Percentiles rank a stretch among this genome's conserved stretches.
Conservation (phyloP, 2,329 filamentous ascomycete species). For the Incumbomyces delicatus region DNA sequence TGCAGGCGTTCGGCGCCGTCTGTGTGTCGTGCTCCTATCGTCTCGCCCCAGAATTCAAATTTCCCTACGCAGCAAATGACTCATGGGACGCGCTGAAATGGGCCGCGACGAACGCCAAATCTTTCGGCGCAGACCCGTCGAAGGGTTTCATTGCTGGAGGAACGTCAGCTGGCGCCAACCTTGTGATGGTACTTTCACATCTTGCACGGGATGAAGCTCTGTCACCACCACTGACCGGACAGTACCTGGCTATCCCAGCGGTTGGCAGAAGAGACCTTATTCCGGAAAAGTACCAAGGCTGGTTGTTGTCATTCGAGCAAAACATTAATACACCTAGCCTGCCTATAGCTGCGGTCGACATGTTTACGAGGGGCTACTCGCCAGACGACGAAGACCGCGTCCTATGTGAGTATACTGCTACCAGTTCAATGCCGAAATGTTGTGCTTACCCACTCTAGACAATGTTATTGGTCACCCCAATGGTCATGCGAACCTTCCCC, state of each 20-base stretch:
- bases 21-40: constrained; percentile 16
- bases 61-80: constrained; percentile 19
- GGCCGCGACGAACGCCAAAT: constrained; percentile 29
- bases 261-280: constrained; percentile 21
- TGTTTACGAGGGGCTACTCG: constrained; percentile 18
- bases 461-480: constrained; percentile 13
- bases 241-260: constrained; percentile 36
- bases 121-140: constrained; percentile 29
- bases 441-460: constrained; percentile 1
- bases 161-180: constrained; percentile 35
- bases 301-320: constrained; percentile 27
- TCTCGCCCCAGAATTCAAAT: constrained; percentile 19
- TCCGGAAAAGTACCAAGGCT: constrained; percentile 30
- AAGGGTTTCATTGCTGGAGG: constrained; percentile 43
- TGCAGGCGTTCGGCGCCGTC: constrained; percentile 17
- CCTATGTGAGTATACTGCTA: constrained; percentile 8
- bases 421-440: neutral
- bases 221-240: constrained; percentile 37
- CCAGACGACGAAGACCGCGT: constrained; percentile 15
- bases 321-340: constrained; percentile 32
- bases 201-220: constrained; percentile 27
- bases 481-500: constrained; percentile 23
- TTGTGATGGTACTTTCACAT: constrained; percentile 27
- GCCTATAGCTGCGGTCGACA: constrained; percentile 22
- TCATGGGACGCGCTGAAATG: constrained; percentile 19